phyloP scores from a whole-genome alignment of 768 basidiomycete species.

The Termitomyces sp. region DNA sequence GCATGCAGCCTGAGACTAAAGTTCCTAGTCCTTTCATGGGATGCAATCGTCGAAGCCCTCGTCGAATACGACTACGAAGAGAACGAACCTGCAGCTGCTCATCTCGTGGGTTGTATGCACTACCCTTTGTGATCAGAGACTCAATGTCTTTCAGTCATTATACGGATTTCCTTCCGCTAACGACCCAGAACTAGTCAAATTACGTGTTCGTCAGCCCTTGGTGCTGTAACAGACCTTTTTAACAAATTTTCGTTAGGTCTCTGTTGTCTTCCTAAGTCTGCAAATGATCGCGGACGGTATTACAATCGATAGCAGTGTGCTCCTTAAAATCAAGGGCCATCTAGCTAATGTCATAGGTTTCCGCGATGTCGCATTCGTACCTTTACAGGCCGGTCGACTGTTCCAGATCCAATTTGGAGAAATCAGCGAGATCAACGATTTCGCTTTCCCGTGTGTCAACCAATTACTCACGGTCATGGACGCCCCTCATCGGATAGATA shows the following conservation, averaged over 20 bases:
- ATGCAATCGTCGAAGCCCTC: slow-evolving; percentile 50
- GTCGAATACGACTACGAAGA: slow-evolving; percentile 48
- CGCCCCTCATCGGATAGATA: slow-evolving; percentile 41
- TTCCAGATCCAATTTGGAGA: slow-evolving; percentile 53
- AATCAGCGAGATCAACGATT: slow-evolving; percentile 32
- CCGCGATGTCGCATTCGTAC: slow-evolving; percentile 37
- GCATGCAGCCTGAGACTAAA: background rate
- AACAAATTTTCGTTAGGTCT: slow-evolving; percentile 32
- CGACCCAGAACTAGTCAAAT: slow-evolving; percentile 41
- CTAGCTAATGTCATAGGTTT: slow-evolving; percentile 51
- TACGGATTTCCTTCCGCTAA: slow-evolving; percentile 34
- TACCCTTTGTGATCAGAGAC: background rate
- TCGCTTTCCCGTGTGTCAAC: slow-evolving; percentile 49
- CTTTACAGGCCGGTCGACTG: slow-evolving; percentile 39
- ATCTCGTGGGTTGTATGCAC: slow-evolving; percentile 30
- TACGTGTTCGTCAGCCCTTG: slow-evolving; percentile 34
- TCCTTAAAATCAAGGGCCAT: slow-evolving; percentile 59
- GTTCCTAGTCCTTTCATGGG: slow-evolving; percentile 57
- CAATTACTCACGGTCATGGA: slow-evolving; percentile 58
- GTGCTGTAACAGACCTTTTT: background rate
- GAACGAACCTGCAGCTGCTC: slow-evolving; percentile 29
- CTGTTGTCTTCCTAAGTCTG: slow-evolving; percentile 51
- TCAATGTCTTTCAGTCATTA: slow-evolving; percentile 28
- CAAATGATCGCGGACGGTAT: slow-evolving; percentile 66
- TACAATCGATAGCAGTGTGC: slow-evolving; percentile 39